Percentiles rank a stretch among this genome's conserved stretches.
Evolutionary conservation across 2,329 filamentous ascomycete genomes (phyloP).

Genomic region (Aspergillus sp.): DNA sequence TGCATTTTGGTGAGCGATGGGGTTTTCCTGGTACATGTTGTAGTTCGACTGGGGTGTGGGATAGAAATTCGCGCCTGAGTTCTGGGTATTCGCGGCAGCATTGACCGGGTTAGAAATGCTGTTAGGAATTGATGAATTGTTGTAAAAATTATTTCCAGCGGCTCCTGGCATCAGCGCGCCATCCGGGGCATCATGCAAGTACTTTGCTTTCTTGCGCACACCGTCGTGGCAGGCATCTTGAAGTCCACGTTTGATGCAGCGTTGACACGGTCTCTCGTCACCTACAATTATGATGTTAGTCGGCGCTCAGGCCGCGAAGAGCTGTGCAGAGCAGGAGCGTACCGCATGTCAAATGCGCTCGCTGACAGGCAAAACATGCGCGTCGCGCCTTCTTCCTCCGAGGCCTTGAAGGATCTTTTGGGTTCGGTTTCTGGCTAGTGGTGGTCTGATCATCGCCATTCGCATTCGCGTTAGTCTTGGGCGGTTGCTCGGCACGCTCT

Average conservation of each 20-base stretch:
- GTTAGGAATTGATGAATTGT: slow-evolving; percentile 30
- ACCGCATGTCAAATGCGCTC: slow-evolving; percentile 98
- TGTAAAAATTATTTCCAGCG: slow-evolving; percentile 61
- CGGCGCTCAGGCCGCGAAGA: slow-evolving; percentile 3
- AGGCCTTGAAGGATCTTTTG: slow-evolving; percentile 87
- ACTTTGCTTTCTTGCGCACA: slow-evolving; percentile 97
- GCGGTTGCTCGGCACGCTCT: slow-evolving; percentile 37
- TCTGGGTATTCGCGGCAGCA: slow-evolving; percentile 21
- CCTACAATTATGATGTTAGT: slow-evolving; percentile 56
- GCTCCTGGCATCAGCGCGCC: slow-evolving; percentile 87
- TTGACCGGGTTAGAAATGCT: slow-evolving; percentile 31
- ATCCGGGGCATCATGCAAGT: slow-evolving; percentile 91
- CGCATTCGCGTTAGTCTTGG: slow-evolving; percentile 20
- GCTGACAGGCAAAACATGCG: slow-evolving; percentile 94
- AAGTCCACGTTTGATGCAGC: slow-evolving; percentile 90
- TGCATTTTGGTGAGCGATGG: slow-evolving; percentile 51
- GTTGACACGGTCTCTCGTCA: slow-evolving; percentile 88
- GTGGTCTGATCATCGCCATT: slow-evolving; percentile 49
- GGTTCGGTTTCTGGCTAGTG: slow-evolving; percentile 65
- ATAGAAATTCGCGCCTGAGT: slow-evolving; percentile 32
- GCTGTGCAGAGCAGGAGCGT: slow-evolving; percentile 47
- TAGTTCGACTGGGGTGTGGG: slow-evolving; percentile 37
- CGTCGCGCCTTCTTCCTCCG: slow-evolving; percentile 92
- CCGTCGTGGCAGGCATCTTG: slow-evolving; percentile 93
- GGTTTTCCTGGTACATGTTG: slow-evolving; percentile 50